A percentile compares a stretch with the other conserved stretches of the same genome.
Evolutionary conservation across 1,284 basidiomycete genomes (phyloP).

Genomic region (Boletus subluridellus): DNA sequence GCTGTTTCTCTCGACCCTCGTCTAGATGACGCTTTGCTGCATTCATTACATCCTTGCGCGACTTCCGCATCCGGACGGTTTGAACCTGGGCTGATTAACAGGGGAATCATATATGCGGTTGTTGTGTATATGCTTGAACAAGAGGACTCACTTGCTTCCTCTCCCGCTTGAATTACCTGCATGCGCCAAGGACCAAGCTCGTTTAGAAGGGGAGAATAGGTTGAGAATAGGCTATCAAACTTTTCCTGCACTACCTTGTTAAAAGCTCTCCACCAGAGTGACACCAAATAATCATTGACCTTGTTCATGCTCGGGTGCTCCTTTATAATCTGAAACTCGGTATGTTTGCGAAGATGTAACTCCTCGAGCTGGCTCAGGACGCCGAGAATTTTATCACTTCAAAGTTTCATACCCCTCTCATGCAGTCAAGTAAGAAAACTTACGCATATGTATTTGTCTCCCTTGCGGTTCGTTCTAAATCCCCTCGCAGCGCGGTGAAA

Average conservation of each 20-base stretch:
- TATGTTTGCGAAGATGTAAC: conserved; percentile 18
- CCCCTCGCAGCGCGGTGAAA: conserved; percentile 19
- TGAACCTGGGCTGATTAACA: conserved; percentile 36
- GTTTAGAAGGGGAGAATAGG: conserved; percentile 35
- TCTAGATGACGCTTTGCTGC: conserved; percentile 39
- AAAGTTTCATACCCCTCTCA: not conserved
- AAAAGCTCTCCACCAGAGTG: not conserved
- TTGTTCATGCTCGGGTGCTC: conserved; percentile 14
- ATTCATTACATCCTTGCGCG: conserved; percentile 37
- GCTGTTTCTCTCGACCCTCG: conserved; percentile 42
- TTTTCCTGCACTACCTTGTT: conserved; percentile 32
- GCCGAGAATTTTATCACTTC: conserved; percentile 25
- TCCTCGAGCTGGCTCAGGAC: conserved; percentile 27
- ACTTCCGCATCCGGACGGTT: conserved; percentile 32
- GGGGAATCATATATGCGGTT: conserved; percentile 8
- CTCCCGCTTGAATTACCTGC: conserved; percentile 36
- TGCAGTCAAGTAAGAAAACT: conserved; percentile 9
- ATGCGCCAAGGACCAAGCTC: conserved; percentile 37
- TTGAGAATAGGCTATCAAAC: conserved; percentile 31
- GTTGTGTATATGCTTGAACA: not conserved
- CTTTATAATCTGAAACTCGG: conserved; percentile 6
- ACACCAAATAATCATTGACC: conserved; percentile 14
- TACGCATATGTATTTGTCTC: conserved; percentile 29
- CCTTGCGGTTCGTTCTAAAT: conserved; percentile 11
- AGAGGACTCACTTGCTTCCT: conserved; percentile 36